Evolutionary conservation across 2,329 filamentous ascomycete species (phyloP), one percentile per base, ranked within the genome.

Genomic region (Ophiosphaerella herpotricha): DNA sequence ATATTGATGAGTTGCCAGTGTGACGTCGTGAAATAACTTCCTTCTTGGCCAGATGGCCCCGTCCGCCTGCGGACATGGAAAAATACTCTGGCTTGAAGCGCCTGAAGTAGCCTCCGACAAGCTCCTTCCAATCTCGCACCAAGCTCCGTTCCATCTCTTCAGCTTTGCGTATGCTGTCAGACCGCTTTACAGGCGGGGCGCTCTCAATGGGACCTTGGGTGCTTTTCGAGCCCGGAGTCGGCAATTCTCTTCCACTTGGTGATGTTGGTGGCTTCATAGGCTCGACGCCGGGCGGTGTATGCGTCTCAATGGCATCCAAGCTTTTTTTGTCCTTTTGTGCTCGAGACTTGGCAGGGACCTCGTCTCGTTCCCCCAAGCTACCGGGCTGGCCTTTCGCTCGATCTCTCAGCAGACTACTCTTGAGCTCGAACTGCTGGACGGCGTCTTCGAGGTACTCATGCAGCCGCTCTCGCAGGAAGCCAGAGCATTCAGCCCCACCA

Each of bases 81-180:
- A 96, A 97, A 72, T 89, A 82, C 40, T 89, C 82, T 0, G 94
- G 93, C 60, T 85, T 86, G 77, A 97, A 97, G 37, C 94, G 86
- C 52, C 89, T 85, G 70, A 96, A 99, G 75, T 99, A 99, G 29
- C 94, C 94, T 40, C 94, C 94, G 5, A 99, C 88, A 0, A 90
- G 87, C 52, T 85, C 82, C 69, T 86, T 89, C 85, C 96, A 99
- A 47, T 87, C 83, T 33, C 82, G 77, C 23, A 97, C 82, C 8
- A 97, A 80, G 13, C 82, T 79, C 48, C 79, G 83, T 72, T 96
- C 87, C 43, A 96, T 77, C 47, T 85, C 78, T 48, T 86, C 77
- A 11, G 89, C 86, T 58, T 85, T 86, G 21, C 78, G 74, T 31
- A 81, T 78, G 62, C 87, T 82, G 33, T 66, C 60, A 6, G 72